These are phyloP conservation scores for Nicotiana undulata DNA, from an alignment of 257 asterid species.

Conservation along the genomic window DNA sequence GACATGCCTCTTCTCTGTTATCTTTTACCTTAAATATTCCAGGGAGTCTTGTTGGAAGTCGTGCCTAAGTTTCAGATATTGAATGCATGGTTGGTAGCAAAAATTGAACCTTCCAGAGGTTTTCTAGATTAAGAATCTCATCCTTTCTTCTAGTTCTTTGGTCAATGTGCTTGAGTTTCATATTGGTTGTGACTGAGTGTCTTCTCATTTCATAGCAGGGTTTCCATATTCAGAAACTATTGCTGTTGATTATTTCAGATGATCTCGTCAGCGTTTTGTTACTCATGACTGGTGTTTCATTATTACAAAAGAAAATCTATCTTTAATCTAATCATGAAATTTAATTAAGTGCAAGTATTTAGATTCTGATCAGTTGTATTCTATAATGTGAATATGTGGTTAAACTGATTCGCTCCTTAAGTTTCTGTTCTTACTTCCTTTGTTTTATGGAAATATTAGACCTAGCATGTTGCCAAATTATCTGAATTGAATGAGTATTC, in stretches of 20 bases:
- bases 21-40: neutral
- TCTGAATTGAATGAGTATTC: neutral
- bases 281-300: neutral
- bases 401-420: neutral
- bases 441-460: neutral
- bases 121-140: neutral
- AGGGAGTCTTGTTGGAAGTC: neutral
- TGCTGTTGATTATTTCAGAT: neutral
- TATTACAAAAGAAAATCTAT: neutral
- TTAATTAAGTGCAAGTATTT: neutral
- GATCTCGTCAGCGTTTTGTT: neutral
- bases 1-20: neutral
- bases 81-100: neutral
- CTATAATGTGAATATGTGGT: neutral
- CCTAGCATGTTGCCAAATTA: neutral
- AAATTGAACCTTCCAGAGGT: neutral
- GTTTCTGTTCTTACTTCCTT: slow-evolving; percentile 1
- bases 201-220: slow-evolving; percentile 2
- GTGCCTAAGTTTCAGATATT: neutral
- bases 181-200: neutral
- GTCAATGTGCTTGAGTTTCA: slow-evolving; percentile 1
- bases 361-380: neutral
- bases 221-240: neutral
- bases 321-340: neutral
- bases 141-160: slow-evolving; percentile 1